Evolutionary conservation across 495 filamentous ascomycete genomes (phyloP).

Genomic region (Xylaria bambusicola): DNA sequence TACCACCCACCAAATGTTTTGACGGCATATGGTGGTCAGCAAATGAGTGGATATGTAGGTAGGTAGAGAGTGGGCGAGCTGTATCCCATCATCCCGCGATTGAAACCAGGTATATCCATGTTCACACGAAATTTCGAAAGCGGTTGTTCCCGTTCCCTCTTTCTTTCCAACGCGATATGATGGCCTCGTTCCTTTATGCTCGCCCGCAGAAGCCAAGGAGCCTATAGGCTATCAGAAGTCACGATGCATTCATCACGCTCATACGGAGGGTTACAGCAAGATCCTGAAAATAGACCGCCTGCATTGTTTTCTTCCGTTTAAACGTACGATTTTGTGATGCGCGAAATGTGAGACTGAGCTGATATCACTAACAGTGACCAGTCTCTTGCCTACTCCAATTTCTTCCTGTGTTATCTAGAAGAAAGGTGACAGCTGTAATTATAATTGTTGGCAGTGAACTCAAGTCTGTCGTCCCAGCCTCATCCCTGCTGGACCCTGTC

Average conservation of each 20-base stretch:
- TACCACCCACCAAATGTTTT: background rate
- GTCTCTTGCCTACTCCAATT: constrained; percentile 1
- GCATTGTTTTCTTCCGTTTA: background rate
- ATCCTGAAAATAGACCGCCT: background rate
- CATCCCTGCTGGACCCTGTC: background rate
- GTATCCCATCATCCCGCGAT: constrained; percentile 12
- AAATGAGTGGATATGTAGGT: background rate
- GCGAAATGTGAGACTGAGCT: background rate
- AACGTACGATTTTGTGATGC: background rate
- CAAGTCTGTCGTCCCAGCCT: background rate
- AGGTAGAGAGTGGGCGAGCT: background rate
- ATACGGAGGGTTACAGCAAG: constrained; percentile 8
- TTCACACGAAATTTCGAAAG: background rate
- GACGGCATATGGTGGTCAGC: constrained; percentile 16
- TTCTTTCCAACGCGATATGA: background rate
- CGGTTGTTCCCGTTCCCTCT: constrained; percentile 11
- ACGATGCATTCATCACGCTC: background rate
- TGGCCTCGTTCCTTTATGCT: background rate
- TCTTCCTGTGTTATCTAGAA: background rate
- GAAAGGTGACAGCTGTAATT: background rate
- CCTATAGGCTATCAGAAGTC: constrained; percentile 1
- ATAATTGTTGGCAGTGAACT: too few species aligned
- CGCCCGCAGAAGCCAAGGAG: background rate
- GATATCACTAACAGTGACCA: background rate
- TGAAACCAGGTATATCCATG: constrained; percentile 8